Conservation (phyloP, 2,329 filamentous ascomycete genomes). For the Phaeosphaeria sp. region DNA sequence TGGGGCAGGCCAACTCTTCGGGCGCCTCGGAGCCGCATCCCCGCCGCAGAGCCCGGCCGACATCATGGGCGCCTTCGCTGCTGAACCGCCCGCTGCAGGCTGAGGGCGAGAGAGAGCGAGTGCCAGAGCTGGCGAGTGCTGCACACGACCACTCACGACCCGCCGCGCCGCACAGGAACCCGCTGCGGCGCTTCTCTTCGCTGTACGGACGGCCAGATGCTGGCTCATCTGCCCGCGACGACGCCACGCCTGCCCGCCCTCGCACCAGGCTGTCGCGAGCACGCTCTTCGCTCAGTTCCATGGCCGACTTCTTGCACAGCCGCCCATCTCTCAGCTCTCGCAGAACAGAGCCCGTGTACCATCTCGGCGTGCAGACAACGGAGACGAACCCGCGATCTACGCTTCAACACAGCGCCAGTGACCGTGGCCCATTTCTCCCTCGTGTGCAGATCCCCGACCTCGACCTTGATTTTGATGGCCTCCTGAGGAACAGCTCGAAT, state of each 20-base stretch:
- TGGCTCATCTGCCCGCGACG: slow-evolving; percentile 32
- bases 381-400: slow-evolving; percentile 24
- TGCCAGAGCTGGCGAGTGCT: slow-evolving; percentile 29
- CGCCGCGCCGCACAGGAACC: slow-evolving; percentile 32
- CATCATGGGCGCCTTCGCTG: slow-evolving; percentile 43
- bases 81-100: slow-evolving; percentile 22
- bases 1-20: slow-evolving; percentile 50
- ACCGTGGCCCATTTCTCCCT: slow-evolving; percentile 41
- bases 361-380: slow-evolving; percentile 20
- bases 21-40: slow-evolving; percentile 30
- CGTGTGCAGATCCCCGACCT: slow-evolving; percentile 45
- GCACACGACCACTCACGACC: slow-evolving; percentile 24
- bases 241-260: slow-evolving; percentile 27
- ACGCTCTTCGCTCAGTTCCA: slow-evolving; percentile 46
- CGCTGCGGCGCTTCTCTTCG: slow-evolving; percentile 40
- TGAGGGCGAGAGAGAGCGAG: slow-evolving; percentile 22
- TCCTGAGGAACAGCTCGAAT: slow-evolving; percentile 24
- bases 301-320: slow-evolving; percentile 39
- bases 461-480: slow-evolving; percentile 48
- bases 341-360: slow-evolving; percentile 19
- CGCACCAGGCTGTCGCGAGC: slow-evolving; percentile 44
- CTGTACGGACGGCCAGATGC: slow-evolving; percentile 38
- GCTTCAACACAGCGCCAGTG: slow-evolving; percentile 32
- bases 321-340: slow-evolving; percentile 31
- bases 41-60: slow-evolving; percentile 38